Conservation (phyloP, 352 stramenopile genomes). For the Globisporangium iwayamae region DNA sequence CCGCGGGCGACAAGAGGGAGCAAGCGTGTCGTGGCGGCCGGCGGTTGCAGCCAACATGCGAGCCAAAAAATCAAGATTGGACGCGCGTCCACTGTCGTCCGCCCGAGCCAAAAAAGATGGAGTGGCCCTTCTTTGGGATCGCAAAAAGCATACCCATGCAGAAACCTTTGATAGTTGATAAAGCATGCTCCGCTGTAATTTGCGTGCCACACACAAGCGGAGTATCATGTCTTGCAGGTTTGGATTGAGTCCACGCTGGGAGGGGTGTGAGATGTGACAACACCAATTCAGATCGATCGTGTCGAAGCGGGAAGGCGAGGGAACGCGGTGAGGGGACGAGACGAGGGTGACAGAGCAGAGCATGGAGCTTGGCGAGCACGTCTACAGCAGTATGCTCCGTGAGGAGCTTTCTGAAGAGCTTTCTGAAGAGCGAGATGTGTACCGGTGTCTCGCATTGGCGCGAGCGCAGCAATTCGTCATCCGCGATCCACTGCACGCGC, state of each 20-base stretch:
- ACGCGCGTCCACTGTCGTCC: too few relatives aligned
- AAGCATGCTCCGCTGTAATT: neutral
- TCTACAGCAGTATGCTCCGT: neutral
- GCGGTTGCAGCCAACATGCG: constrained; percentile 2
- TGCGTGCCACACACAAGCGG: neutral
- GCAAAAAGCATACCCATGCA: neutral
- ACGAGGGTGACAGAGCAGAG: too few relatives aligned
- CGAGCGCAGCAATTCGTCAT: neutral
- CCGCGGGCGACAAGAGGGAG: neutral
- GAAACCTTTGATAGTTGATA: neutral
- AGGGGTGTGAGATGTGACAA: neutral
- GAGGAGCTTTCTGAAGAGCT: too few relatives aligned
- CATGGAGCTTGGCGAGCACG: neutral
- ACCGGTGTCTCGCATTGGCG: too few relatives aligned
- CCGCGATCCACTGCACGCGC: neutral
- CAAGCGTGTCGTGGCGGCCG: too few relatives aligned
- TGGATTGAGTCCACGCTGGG: neutral
- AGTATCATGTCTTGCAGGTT: neutral
- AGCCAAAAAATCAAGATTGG: neutral
- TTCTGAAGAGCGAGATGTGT: neutral
- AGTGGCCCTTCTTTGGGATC: too few relatives aligned
- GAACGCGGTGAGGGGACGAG: too few relatives aligned
- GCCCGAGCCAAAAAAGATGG: neutral
- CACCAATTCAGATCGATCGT: neutral
- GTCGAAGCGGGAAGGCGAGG: too few relatives aligned